Percentiles rank a stretch among this genome's conserved stretches.
These are phyloP conservation scores for Priceomyces castillae DNA, from an alignment of 805 yeast species.

Conservation along the genomic window DNA sequence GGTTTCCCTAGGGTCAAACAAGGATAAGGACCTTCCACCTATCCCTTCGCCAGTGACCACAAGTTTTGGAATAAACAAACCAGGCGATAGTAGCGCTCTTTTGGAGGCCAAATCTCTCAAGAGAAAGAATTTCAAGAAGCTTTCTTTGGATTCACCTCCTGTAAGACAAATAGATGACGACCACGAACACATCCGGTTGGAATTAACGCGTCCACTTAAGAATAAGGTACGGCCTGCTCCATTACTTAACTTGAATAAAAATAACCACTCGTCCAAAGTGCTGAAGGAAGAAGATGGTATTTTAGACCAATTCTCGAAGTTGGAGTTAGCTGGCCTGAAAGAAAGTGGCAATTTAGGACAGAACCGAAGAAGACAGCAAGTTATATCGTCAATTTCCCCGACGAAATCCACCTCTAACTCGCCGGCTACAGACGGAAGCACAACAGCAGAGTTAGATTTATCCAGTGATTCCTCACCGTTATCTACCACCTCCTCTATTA, in stretches of 20 bases:
- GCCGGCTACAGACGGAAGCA: conserved; percentile 11
- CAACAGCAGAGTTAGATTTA: conserved; percentile 4
- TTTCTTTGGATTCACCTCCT: conserved; percentile 22
- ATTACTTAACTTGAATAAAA: conserved; percentile 19
- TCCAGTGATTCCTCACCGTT: conserved; percentile 25
- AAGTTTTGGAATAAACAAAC: neutral
- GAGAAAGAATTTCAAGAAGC: conserved; percentile 40
- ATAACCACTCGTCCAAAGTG: neutral
- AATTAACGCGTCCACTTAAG: conserved; percentile 13
- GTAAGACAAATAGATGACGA: conserved; percentile 3
- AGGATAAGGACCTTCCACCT: conserved; percentile 39
- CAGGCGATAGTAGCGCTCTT: conserved; percentile 15
- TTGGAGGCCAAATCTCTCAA: conserved; percentile 35
- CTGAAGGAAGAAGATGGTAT: conserved; percentile 7
- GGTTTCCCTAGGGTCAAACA: conserved; percentile 22
- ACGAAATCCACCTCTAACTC: conserved; percentile 28
- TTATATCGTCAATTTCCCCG: conserved; percentile 42
- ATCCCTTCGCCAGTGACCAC: conserved; percentile 23
- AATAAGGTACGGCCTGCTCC: conserved; percentile 33
- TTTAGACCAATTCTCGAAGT: conserved; percentile 25
- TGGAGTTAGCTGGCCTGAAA: conserved; percentile 16
- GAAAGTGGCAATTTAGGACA: neutral
- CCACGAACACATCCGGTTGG: conserved; percentile 7
- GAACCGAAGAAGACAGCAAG: conserved; percentile 37
- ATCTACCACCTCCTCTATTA: conserved; percentile 31